phyloP scores from a whole-genome alignment of 1,139 yeast species.

The Sugiyamaella neomexicana region DNA sequence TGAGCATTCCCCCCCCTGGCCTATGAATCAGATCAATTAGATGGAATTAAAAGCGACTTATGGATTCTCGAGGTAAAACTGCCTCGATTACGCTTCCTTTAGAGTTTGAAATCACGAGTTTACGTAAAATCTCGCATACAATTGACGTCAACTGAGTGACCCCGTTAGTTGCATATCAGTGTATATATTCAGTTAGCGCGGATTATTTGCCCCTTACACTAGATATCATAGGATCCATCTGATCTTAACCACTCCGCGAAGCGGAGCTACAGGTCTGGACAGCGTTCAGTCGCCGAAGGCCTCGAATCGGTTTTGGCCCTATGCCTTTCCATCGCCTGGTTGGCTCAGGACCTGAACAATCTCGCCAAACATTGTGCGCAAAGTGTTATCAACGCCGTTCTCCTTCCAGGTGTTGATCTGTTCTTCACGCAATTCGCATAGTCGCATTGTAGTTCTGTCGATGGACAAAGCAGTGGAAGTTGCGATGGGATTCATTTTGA shows the following conservation, averaged over 20 bases:
- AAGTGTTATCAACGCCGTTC: neutral
- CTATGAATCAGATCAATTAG: too few relatives aligned
- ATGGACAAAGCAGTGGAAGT: neutral
- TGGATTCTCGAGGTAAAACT: too few relatives aligned
- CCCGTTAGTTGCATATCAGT: neutral
- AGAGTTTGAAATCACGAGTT: neutral
- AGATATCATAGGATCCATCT: neutral
- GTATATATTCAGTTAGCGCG: too few relatives aligned
- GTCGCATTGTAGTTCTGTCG: slow-evolving; percentile 6
- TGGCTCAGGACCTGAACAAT: neutral
- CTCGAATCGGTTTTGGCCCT: too few relatives aligned
- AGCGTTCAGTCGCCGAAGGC: too few relatives aligned
- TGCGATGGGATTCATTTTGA: neutral
- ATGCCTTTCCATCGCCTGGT: too few relatives aligned
- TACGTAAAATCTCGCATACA: neutral
- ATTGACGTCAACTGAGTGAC: neutral
- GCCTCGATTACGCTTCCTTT: too few relatives aligned
- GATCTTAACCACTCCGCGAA: neutral
- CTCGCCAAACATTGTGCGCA: slow-evolving; percentile 3
- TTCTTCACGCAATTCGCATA: neutral
- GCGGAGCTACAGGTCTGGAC: too few relatives aligned
- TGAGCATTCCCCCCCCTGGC: too few relatives aligned
- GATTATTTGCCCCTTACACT: neutral
- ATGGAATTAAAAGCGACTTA: too few relatives aligned
- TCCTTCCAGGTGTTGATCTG: slow-evolving; percentile 7